phyloP scores from a whole-genome alignment of 2,329 filamentous ascomycete species.

The Cadophora malorum region DNA sequence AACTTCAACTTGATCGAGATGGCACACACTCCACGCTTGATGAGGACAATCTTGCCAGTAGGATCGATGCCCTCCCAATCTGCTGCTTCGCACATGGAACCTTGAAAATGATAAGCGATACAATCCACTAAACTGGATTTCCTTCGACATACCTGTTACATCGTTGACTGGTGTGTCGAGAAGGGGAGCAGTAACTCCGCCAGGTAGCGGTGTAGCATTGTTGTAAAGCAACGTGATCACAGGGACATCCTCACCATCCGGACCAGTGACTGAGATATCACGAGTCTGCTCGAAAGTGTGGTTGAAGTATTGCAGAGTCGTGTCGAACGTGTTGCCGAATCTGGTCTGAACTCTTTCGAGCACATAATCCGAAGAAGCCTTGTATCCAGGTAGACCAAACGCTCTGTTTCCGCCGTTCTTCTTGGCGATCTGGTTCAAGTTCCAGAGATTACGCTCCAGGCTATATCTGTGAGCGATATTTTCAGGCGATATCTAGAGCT shows the following conservation, averaged over 20 bases:
- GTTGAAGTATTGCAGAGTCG: constrained; percentile 12
- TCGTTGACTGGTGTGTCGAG: constrained; percentile 13
- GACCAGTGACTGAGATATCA: constrained; percentile 16
- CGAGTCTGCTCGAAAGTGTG: constrained; percentile 16
- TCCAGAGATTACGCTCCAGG: constrained; percentile 18
- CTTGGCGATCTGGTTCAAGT: constrained; percentile 15
- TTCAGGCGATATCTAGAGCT: not conserved
- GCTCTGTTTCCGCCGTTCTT: constrained; percentile 18
- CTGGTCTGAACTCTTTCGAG: constrained; percentile 13
- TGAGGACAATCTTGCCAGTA: constrained; percentile 57
- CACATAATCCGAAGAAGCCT: constrained; percentile 18
- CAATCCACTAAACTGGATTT: not conserved
- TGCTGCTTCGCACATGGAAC: not conserved
- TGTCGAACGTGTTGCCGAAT: constrained; percentile 12
- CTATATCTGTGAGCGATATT: constrained; percentile 3
- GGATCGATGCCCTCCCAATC: constrained; percentile 21
- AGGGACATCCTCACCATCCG: constrained; percentile 4
- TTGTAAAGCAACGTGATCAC: constrained; percentile 17
- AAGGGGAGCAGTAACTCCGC: constrained; percentile 12
- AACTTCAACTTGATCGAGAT: constrained; percentile 62
- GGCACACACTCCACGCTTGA: constrained; percentile 59
- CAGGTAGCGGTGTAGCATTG: constrained; percentile 12
- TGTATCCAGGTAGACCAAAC: constrained; percentile 18
- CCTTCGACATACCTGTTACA: not conserved
- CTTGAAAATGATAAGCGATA: not conserved